Evolutionary conservation across 495 filamentous ascomycete genomes (phyloP), one percentile per base, ranked within the genome.

Genomic region (Penicillium alfredii): DNA sequence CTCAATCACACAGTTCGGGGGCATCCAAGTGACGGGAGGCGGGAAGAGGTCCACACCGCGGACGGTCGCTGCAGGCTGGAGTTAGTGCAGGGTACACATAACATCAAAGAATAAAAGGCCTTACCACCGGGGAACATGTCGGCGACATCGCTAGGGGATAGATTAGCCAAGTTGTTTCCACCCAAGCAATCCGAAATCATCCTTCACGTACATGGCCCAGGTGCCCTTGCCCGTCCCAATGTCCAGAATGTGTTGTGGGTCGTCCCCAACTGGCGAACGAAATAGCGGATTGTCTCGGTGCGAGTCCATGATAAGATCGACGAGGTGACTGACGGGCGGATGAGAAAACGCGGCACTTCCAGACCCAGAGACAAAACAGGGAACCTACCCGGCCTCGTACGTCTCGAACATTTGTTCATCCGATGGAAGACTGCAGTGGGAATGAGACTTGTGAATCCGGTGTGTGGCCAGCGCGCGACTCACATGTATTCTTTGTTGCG

Each of bases 1-100:
- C 22, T 55, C 44, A 4, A 64, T 41, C 0, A 55, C 24, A 33
- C 51, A 58, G 33, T 64, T 64, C 8, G 60, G 59, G 0, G 60
- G 56, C 7, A 60, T 42, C 50, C 45, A 55, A 2, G 18, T 35
- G 1, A 55, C 31, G 5, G 50, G 51, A 0, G 48, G 51, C 23
- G 5, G 51, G 48, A 45, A 55, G 1, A 55, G 34, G 19, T 55
- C 52, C 4, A 55, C 48, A 1, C 52, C 52, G 12, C 52, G 41
- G n/a, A 55, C 49, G 10, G 40, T 52, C 8, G 48, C 44, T 46
- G 23, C 23, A n/a, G 5, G 5, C 8, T 1, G 23, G n/a, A n/a
- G n/a, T 25, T n/a, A 25, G 23, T n/a, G n/a, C n/a, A n/a, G n/a
- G n/a, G n/a, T n/a, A n/a, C 23, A 4, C 23, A 31, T 17, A 5